A percentile compares a stretch with the other conserved stretches of the same genome.
Evolutionary conservation across 371 early-diverging fungal genomes (phyloP).

Genomic region (Apophysomyces trapeziformis): DNA sequence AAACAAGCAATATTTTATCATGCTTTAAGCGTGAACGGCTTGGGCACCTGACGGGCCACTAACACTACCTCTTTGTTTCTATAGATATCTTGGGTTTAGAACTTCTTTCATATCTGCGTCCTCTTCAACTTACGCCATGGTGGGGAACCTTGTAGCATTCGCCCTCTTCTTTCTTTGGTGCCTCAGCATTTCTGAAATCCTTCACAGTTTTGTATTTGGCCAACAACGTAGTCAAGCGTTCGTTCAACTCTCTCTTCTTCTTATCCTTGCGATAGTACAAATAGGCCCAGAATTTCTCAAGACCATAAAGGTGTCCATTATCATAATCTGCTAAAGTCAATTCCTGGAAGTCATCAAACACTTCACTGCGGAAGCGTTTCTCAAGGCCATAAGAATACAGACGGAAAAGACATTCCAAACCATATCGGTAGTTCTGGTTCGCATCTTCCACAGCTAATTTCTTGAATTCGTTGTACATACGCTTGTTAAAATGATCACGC

Average conservation of each 20-base stretch:
- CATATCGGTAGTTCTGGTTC: conserved; percentile 88
- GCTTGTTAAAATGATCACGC: conserved; percentile 92
- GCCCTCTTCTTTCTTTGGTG: conserved; percentile 31
- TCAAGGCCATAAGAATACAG: conserved; percentile 97
- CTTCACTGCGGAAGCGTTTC: conserved; percentile 81
- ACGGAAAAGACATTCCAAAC: conserved; percentile 95
- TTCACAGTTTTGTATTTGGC: conserved; percentile 70
- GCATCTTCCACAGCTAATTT: conserved; percentile 93
- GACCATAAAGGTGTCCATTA: conserved; percentile 81
- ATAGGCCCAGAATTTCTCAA: conserved; percentile 98
- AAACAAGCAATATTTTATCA: no score
- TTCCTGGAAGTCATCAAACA: conserved; percentile 90
- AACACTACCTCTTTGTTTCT: conserved; percentile 48
- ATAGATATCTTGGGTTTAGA: neutral
- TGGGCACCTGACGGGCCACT: conserved; percentile 38
- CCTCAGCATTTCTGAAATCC: conserved; percentile 69
- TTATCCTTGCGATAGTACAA: conserved; percentile 90
- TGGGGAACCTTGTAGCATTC: conserved; percentile 47
- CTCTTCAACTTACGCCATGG: conserved; percentile 47
- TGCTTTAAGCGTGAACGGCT: neutral
- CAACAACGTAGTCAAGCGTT: conserved; percentile 65
- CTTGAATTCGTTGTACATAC: conserved; percentile 94
- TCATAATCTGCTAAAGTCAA: conserved; percentile 79
- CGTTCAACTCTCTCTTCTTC: conserved; percentile 66
- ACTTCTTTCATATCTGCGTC: neutral